Conservation (phyloP, 1,284 basidiomycete genomes). For the Mycena citricolor region DNA sequence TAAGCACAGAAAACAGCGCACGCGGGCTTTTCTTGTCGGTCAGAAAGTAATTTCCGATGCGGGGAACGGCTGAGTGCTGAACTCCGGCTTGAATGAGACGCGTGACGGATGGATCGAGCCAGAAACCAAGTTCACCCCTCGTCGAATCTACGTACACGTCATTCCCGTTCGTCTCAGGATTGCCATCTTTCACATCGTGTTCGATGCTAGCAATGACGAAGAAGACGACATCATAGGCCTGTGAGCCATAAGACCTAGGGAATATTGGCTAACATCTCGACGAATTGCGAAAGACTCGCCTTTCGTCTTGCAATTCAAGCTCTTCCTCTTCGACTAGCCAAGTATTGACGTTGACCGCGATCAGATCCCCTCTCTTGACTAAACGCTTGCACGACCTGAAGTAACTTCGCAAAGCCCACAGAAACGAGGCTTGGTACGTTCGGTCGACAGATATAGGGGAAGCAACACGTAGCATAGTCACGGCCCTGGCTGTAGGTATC, state of each 20-base stretch:
- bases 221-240: constrained; percentile 46
- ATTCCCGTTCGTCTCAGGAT: constrained; percentile 30
- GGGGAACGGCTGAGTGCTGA: constrained; percentile 68
- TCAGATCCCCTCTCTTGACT: constrained; percentile 79
- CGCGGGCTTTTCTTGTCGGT: constrained; percentile 41
- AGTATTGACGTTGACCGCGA: constrained; percentile 70
- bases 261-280: neutral
- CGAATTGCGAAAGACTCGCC: constrained; percentile 11
- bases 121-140: constrained; percentile 80
- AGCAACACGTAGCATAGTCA: constrained; percentile 84
- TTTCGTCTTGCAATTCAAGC: constrained; percentile 29
- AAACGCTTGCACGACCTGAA: constrained; percentile 64
- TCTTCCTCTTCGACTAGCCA: constrained; percentile 39
- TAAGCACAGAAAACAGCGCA: constrained; percentile 28
- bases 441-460: constrained; percentile 79
- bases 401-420: constrained; percentile 67
- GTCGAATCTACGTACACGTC: constrained; percentile 52
- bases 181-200: constrained; percentile 50
- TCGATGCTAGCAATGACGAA: constrained; percentile 83
- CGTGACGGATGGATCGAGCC: constrained; percentile 74
- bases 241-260: constrained; percentile 15
- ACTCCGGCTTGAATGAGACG: constrained; percentile 80
- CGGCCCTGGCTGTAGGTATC: constrained; percentile 69
- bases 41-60: constrained; percentile 55
- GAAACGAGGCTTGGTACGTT: constrained; percentile 69